Percentiles rank a stretch among this genome's conserved stretches.
Evolutionary conservation across 164 flowering plant genomes (phyloP).

Genomic region (Echeveria elegans): DNA sequence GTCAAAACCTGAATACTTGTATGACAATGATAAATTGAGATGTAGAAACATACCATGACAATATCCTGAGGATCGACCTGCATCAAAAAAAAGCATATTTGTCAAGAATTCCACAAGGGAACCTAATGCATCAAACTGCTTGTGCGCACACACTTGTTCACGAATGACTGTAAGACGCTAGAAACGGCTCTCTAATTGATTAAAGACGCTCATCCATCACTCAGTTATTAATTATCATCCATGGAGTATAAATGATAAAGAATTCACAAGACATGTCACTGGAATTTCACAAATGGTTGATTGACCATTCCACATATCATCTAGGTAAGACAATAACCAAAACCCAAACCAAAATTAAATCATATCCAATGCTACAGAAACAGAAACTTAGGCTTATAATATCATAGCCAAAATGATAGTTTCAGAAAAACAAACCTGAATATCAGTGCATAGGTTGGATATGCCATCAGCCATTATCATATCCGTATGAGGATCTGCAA

Average conservation of each 20-base stretch:
- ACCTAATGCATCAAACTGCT: not conserved
- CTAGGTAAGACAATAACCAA: not conserved
- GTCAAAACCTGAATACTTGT: too few relatives aligned
- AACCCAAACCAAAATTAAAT: too few relatives aligned
- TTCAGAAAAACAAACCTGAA: constrained; percentile 44
- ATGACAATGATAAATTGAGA: not conserved
- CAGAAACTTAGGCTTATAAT: too few relatives aligned
- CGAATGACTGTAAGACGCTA: not conserved
- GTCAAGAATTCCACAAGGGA: too few relatives aligned
- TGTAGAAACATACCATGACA: constrained; percentile 63
- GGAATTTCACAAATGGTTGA: not conserved
- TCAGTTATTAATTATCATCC: too few relatives aligned
- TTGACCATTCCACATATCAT: too few relatives aligned
- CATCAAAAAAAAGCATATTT: constrained; percentile 12
- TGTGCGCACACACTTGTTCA: not conserved
- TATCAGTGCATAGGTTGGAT: constrained; percentile 72
- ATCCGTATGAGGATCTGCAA: constrained; percentile 79
- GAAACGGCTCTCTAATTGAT: not conserved
- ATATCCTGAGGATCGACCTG: constrained; percentile 99
- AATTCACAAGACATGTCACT: not conserved
- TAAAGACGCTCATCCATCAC: not conserved
- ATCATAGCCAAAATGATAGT: not conserved
- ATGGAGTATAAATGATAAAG: not conserved
- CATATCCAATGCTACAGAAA: too few relatives aligned
- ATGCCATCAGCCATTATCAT: constrained; percentile 97